Conservation (phyloP, 345 rosid species). For the Acer yangbiense region DNA sequence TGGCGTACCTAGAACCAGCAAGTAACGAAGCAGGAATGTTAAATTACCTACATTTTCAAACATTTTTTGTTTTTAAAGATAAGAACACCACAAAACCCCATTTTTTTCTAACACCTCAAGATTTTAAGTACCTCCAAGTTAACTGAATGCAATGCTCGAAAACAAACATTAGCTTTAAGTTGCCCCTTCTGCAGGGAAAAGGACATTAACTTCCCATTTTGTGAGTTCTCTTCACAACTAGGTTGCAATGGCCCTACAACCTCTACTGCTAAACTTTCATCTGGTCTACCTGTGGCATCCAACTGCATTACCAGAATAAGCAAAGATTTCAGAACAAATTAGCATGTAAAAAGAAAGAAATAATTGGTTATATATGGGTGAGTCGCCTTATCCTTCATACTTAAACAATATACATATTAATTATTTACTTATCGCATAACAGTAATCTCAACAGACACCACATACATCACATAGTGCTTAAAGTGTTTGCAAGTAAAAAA, state of each 20-base stretch:
- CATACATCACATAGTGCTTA: neutral
- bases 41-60: constrained; percentile 8
- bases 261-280: constrained; percentile 87
- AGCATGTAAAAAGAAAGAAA: constrained; percentile 7
- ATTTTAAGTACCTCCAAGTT: constrained; percentile 72
- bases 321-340: constrained; percentile 18
- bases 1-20: constrained; percentile 67
- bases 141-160: constrained; percentile 76
- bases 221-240: constrained; percentile 51
- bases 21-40: constrained; percentile 20
- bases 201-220: constrained; percentile 71
- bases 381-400: neutral
- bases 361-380: constrained; percentile 3
- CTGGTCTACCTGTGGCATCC: constrained; percentile 88
- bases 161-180: constrained; percentile 75
- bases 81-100: constrained; percentile 8
- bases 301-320: constrained; percentile 55
- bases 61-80: neutral
- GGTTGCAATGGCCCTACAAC: constrained; percentile 66
- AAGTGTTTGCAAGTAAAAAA: constrained; percentile 1
- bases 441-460: neutral
- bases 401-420: neutral
- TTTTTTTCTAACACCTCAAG: constrained; percentile 1
- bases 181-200: constrained; percentile 93
- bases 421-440: neutral